phyloP scores from a whole-genome alignment of 2,329 filamentous ascomycete species.

The Colletotrichum tanaceti region DNA sequence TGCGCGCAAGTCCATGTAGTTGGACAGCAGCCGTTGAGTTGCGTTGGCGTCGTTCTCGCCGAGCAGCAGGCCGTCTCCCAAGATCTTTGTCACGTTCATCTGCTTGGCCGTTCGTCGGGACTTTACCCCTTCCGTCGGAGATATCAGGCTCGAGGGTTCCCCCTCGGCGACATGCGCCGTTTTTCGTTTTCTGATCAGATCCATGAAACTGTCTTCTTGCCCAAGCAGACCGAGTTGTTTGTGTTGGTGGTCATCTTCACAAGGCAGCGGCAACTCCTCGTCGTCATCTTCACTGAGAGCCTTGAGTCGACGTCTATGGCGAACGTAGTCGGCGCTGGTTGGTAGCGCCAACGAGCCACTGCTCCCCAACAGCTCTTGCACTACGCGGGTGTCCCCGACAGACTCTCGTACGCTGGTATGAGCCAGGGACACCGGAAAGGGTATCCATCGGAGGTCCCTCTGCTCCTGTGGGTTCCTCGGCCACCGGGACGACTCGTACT shows the following conservation, averaged over 20 bases:
- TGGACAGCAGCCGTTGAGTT: conserved; percentile 46
- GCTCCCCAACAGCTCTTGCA: neutral
- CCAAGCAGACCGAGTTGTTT: neutral
- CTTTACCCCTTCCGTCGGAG: conserved; percentile 6
- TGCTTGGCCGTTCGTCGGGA: neutral
- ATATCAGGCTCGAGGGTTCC: neutral
- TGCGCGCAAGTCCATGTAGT: conserved; percentile 49
- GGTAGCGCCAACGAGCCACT: neutral
- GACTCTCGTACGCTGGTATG: conserved; percentile 4
- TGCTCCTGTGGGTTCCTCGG: conserved; percentile 38
- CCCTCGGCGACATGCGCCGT: neutral
- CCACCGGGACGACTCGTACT: conserved; percentile 21
- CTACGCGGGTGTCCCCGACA: neutral
- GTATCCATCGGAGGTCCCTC: conserved; percentile 17
- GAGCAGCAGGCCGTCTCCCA: conserved; percentile 6
- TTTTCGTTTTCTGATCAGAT: conserved; percentile 29
- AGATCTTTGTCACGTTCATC: neutral
- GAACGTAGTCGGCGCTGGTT: conserved; percentile 19
- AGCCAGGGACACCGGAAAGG: conserved; percentile 10
- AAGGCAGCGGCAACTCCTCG: neutral
- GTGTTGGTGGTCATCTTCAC: neutral
- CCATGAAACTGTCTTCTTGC: neutral
- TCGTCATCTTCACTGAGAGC: conserved; percentile 7
- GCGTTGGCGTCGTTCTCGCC: conserved; percentile 28
- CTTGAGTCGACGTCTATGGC: neutral